A percentile compares a stretch with the other conserved stretches of the same genome.
Conservation (phyloP, 495 filamentous ascomycete genomes). For the Niebla homalea region DNA sequence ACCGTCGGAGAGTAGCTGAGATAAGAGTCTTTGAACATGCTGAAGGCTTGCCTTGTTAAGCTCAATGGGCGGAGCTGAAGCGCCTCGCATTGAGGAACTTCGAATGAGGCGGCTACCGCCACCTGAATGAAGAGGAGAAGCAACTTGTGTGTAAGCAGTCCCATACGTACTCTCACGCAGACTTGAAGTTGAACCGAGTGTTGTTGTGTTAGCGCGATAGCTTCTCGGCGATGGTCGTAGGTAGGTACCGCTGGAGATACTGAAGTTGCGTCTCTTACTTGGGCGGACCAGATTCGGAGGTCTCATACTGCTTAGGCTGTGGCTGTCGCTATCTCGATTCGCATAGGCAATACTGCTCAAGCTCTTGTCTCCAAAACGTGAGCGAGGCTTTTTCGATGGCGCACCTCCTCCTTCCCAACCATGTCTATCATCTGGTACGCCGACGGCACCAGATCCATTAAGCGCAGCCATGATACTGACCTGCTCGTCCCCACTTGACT, state of each 20-base stretch:
- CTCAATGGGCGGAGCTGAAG: slow-evolving; percentile 58
- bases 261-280: slow-evolving; percentile 61
- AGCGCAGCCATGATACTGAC: slow-evolving; percentile 73
- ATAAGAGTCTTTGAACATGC: slow-evolving; percentile 74
- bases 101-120: slow-evolving; percentile 51
- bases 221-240: slow-evolving; percentile 53
- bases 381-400: slow-evolving; percentile 59
- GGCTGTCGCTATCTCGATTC: slow-evolving; percentile 47
- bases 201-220: slow-evolving; percentile 26
- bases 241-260: slow-evolving; percentile 57
- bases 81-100: slow-evolving; percentile 75
- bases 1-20: slow-evolving; percentile 67
- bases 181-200: slow-evolving; percentile 2
- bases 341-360: slow-evolving; percentile 46
- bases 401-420: slow-evolving; percentile 42
- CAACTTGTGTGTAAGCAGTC: slow-evolving; percentile 10
- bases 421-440: slow-evolving; percentile 42
- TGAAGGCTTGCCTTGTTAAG: slow-evolving; percentile 75
- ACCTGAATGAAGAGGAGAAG: slow-evolving; percentile 27
- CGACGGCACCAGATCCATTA: slow-evolving; percentile 33
- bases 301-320: slow-evolving; percentile 44
- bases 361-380: slow-evolving; percentile 58
- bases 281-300: slow-evolving; percentile 37
- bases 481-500: slow-evolving; percentile 83
- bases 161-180: slow-evolving; percentile 13